Evolutionary conservation across 139 green algal genomes (phyloP).

Genomic region (Chlamydomonas sp.): DNA sequence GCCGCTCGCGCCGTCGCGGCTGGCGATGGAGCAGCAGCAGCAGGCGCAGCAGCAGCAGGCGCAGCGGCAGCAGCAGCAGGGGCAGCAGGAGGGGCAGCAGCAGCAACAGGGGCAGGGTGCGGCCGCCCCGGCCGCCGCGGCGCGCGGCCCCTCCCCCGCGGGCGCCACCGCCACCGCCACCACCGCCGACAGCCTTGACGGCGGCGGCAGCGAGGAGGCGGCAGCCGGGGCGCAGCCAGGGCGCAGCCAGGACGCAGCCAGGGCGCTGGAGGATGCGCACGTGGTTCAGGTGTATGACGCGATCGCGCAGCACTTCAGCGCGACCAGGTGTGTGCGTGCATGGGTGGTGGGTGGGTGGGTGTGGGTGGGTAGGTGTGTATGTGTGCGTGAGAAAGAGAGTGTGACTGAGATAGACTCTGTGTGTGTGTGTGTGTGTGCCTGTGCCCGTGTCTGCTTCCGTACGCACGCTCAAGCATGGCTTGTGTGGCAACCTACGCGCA

Average conservation of each 20-base stretch:
- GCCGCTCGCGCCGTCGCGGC: slow-evolving; percentile 57
- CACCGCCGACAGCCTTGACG: no score
- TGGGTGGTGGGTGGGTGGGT: no score
- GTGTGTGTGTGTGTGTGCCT: no score
- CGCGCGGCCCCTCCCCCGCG: background rate
- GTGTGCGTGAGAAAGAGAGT: no score
- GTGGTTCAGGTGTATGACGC: slow-evolving; percentile 90
- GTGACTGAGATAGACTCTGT: no score
- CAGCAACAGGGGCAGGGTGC: background rate
- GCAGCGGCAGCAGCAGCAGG: slow-evolving; percentile 15
- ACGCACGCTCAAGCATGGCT: background rate
- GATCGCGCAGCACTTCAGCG: slow-evolving; percentile 92
- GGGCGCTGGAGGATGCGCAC: slow-evolving; percentile 49
- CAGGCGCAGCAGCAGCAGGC: slow-evolving; percentile 20
- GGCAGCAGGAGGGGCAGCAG: slow-evolving; percentile 23
- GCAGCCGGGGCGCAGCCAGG: background rate
- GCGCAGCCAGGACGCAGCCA: no score
- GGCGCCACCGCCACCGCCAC: no score
- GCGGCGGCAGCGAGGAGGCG: background rate
- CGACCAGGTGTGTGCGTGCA: slow-evolving; percentile 56
- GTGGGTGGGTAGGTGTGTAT: no score
- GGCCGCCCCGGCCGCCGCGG: background rate
- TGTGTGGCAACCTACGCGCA: background rate
- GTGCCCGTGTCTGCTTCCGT: no score
- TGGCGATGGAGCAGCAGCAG: slow-evolving; percentile 26